Evolutionary conservation across 2,329 filamentous ascomycete species (phyloP).

Genomic region (Colletotrichum somersetense): DNA sequence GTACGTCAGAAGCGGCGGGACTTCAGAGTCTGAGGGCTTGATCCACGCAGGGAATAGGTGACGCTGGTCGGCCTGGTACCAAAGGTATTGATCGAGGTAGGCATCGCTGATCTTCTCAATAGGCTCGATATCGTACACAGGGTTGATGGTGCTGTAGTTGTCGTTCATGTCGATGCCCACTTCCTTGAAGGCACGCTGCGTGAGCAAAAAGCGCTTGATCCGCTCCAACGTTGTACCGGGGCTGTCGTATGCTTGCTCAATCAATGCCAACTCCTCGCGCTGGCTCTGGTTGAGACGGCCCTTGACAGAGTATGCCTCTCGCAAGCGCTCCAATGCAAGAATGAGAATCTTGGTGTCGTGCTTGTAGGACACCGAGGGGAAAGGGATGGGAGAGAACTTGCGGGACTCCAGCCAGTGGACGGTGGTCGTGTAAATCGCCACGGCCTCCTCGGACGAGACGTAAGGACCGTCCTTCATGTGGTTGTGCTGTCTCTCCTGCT

Average conservation of each 20-base stretch:
- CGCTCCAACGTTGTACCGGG: slow-evolving; percentile 94
- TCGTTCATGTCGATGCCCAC: slow-evolving; percentile 99
- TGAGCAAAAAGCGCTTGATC: slow-evolving; percentile 97
- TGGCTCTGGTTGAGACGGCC: slow-evolving; percentile 97
- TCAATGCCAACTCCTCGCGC: slow-evolving; percentile 94
- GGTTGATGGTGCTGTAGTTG: slow-evolving; percentile 99
- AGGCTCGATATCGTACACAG: slow-evolving; percentile 98
- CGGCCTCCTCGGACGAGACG: slow-evolving; percentile 97
- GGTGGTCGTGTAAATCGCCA: slow-evolving; percentile 98
- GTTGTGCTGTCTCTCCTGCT: slow-evolving; percentile 98
- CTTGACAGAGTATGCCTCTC: slow-evolving; percentile 98
- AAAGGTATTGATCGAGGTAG: slow-evolving; percentile 97
- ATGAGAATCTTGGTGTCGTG: slow-evolving; percentile 99
- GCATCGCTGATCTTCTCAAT: slow-evolving; percentile 99
- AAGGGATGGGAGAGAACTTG: slow-evolving; percentile 98
- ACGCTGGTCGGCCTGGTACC: slow-evolving; percentile 98
- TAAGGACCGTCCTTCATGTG: slow-evolving; percentile 99
- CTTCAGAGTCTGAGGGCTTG: slow-evolving; percentile 98
- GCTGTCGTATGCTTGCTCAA: slow-evolving; percentile 98
- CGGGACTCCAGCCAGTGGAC: slow-evolving; percentile 99
- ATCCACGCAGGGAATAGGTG: slow-evolving; percentile 99
- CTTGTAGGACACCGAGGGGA: slow-evolving; percentile 99
- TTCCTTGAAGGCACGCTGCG: slow-evolving; percentile 98
- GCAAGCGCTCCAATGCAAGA: slow-evolving; percentile 89
- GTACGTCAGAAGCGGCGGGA: slow-evolving; percentile 93